Percentiles rank a stretch among this genome's conserved stretches.
Evolutionary conservation across 495 filamentous ascomycete genomes (phyloP).

Genomic region (Mytilinidion resinicola): DNA sequence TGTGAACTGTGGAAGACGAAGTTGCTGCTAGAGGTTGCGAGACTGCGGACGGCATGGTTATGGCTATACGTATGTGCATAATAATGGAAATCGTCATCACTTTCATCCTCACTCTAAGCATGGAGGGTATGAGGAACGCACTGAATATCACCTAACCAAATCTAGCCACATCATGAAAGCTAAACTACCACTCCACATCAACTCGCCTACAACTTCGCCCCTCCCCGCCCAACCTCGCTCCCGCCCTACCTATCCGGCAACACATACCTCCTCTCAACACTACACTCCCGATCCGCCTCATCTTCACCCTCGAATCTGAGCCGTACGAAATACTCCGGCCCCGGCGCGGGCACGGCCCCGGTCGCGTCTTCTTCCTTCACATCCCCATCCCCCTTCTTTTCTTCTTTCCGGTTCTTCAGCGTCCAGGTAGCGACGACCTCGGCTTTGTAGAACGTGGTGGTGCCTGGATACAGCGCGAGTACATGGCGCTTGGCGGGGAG

Average conservation of each 20-base stretch:
- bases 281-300: constrained; percentile 34
- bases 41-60: not conserved
- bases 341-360: constrained; percentile 1
- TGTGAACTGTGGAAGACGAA: not conserved
- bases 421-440: constrained; percentile 52
- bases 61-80: not conserved
- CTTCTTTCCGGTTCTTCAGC: not conserved
- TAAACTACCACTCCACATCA: too few species aligned
- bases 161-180: not conserved
- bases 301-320: constrained; percentile 41
- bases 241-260: constrained; percentile 30
- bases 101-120: too few species aligned
- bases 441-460: constrained; percentile 94
- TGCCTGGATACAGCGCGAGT: constrained; percentile 62
- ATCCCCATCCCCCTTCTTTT: not conserved
- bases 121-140: too few species aligned
- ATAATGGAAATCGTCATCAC: too few species aligned
- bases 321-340: constrained; percentile 15
- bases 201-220: not conserved
- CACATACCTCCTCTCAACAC: constrained; percentile 39
- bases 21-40: not conserved
- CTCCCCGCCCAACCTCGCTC: too few species aligned
- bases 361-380: constrained; percentile 9
- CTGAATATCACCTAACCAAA: not conserved
- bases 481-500: constrained; percentile 30